Evolutionary conservation across 2,329 filamentous ascomycete genomes (phyloP), one percentile per base, ranked within the genome.

Genomic region (Verticillium nubilum): DNA sequence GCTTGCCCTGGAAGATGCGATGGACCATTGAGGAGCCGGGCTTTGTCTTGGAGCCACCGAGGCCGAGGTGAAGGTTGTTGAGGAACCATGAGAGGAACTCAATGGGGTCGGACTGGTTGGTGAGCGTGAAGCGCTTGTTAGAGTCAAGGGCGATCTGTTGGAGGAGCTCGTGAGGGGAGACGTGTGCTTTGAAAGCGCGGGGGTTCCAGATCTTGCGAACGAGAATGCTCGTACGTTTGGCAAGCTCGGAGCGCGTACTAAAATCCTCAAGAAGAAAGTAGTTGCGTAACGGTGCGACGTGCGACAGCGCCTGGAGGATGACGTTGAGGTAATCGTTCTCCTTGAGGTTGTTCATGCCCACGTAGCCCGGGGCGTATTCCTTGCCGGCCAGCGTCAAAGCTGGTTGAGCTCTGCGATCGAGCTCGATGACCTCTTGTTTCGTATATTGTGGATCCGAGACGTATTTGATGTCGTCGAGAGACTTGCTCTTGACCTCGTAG

Each of bases 291-390:
- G 95, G 94, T 23, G 87, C 80, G 27, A 98, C 92, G 74, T 99
- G 95, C 2, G 94, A 88, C 37, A 99, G 82, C 6, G 93, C 89
- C 74, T 99, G 95, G 55, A 96, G 89, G 3, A 97, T 85, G 27
- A 97, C 94, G 71, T 99, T 99, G 70, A 98, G 84, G 77, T 99
- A 99, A 78, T 99, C 95, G 76, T 99, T 99, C 60, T 95, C 92
- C 75, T 99, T 99, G 81, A 99, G 97, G 76, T 99, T 99, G 82
- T 99, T 99, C 91, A 99, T 96, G 65, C 95, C 95, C 62, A 99
- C 92, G 72, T 93, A 99, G 5, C 95, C 94, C 23, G 95, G 95
- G 65, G 88, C 88, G 76, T 99, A 99, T 71, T 90, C 86, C 74
- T 89, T 91, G 63, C 92, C 92, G 56, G 82, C 81, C 50, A 98